A percentile compares a stretch with the other conserved stretches of the same genome.
Conservation (phyloP, 768 basidiomycete species). For the Leccinellum rugosiceps region DNA sequence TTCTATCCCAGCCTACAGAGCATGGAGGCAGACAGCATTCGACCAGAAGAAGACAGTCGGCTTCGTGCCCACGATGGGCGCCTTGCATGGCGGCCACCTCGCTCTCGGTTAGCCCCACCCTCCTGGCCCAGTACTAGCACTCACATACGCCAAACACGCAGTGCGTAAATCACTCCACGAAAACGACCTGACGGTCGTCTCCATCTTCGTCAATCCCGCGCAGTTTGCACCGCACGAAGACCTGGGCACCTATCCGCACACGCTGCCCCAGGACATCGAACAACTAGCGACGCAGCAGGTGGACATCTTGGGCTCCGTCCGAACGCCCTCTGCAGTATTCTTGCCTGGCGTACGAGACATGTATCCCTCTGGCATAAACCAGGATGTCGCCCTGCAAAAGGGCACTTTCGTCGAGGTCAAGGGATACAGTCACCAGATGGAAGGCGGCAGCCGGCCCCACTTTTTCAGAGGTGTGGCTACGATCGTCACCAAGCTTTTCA, state of each 20-base stretch:
- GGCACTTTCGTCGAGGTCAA: constrained; percentile 93
- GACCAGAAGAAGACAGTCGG: constrained; percentile 69
- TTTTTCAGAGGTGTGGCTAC: constrained; percentile 97
- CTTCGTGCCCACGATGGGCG: constrained; percentile 98
- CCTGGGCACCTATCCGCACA: constrained; percentile 86
- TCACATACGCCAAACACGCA: constrained; percentile 30
- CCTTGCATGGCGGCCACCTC: constrained; percentile 90
- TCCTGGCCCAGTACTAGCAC: neutral
- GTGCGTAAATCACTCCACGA: constrained; percentile 72
- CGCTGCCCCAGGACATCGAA: constrained; percentile 70
- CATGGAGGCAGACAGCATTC: constrained; percentile 71
- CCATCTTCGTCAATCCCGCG: constrained; percentile 97
- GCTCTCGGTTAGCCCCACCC: constrained; percentile 67
- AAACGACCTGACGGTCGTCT: constrained; percentile 86
- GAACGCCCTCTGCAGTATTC: constrained; percentile 69
- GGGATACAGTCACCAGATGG: constrained; percentile 91
- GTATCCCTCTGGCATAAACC: constrained; percentile 90
- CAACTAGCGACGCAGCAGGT: constrained; percentile 45
- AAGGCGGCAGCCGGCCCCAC: constrained; percentile 79
- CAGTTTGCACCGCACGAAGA: constrained; percentile 98
- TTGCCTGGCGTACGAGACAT: constrained; percentile 77
- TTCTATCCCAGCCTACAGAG: constrained; percentile 57
- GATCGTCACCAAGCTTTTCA: constrained; percentile 93
- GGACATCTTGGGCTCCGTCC: constrained; percentile 27
- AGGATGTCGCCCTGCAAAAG: constrained; percentile 66